A percentile compares a stretch with the other conserved stretches of the same genome.
Evolutionary conservation across 176 grass and related monocot species (phyloP).

Genomic region (Carex scoparia): DNA sequence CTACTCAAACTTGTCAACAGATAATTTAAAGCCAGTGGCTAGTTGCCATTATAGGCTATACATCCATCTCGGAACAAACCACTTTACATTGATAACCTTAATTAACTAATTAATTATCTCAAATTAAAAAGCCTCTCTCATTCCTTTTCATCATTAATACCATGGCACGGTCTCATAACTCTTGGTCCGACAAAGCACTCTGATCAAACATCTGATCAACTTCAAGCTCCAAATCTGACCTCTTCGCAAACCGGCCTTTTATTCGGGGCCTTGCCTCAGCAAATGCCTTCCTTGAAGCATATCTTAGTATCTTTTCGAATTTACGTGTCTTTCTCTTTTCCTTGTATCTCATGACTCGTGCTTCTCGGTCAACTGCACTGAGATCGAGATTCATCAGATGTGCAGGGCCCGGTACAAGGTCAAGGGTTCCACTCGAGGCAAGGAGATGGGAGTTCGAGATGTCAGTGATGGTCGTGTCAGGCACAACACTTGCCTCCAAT

Average conservation of each 20-base stretch:
- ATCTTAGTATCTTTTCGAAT: constrained; percentile 69
- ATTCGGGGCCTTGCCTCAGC: constrained; percentile 46
- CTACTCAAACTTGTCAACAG: background rate
- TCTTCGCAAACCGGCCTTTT: constrained; percentile 66
- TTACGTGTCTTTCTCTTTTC: constrained; percentile 77
- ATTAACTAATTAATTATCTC: background rate
- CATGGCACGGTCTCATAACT: constrained; percentile 44
- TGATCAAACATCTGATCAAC: constrained; percentile 57
- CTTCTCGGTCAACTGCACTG: constrained; percentile 53
- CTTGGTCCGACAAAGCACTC: constrained; percentile 29
- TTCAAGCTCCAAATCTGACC: constrained; percentile 42
- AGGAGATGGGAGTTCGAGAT: constrained; percentile 34
- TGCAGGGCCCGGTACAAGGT: constrained; percentile 27
- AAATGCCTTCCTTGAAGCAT: constrained; percentile 54
- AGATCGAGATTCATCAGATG: constrained; percentile 37
- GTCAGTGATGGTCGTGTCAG: constrained; percentile 40
- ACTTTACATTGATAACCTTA: background rate
- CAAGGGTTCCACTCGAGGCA: constrained; percentile 24
- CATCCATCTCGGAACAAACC: background rate
- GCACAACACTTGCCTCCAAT: constrained; percentile 60
- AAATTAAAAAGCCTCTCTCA: background rate
- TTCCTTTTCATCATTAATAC: constrained; percentile 30
- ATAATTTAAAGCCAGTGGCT: background rate
- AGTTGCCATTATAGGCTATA: background rate
- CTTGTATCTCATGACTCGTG: constrained; percentile 65